Evolutionary conservation across 805 yeast species (phyloP).

Genomic region (Candida ponderosae): DNA sequence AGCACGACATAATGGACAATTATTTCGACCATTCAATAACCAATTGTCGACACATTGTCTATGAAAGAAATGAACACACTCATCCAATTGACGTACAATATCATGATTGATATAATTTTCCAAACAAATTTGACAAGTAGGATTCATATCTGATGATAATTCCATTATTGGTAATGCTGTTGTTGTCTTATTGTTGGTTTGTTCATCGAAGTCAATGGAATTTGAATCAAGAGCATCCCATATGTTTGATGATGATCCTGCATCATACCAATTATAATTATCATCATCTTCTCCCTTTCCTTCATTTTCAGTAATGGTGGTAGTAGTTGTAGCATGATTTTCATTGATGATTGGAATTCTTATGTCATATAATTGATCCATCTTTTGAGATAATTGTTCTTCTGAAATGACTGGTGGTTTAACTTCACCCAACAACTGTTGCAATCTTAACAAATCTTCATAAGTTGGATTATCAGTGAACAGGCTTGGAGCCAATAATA

Average conservation of each 20-base stretch:
- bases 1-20: constrained; percentile 51
- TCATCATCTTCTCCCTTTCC: too few relatives aligned
- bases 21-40: constrained; percentile 43
- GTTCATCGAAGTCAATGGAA: too few relatives aligned
- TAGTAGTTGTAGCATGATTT: too few relatives aligned
- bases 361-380: constrained; percentile 17
- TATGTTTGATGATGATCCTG: too few relatives aligned
- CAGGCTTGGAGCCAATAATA: constrained; percentile 38
- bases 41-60: constrained; percentile 50
- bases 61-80: constrained; percentile 48
- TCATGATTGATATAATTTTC: constrained; percentile 40
- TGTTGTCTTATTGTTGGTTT: neutral
- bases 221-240: too few relatives aligned
- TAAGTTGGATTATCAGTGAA: constrained; percentile 42
- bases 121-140: constrained; percentile 43
- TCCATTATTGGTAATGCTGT: too few relatives aligned
- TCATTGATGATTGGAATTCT: neutral
- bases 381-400: constrained; percentile 33
- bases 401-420: constrained; percentile 35
- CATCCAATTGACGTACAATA: constrained; percentile 32
- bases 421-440: constrained; percentile 38
- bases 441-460: constrained; percentile 40
- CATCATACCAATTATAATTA: too few relatives aligned
- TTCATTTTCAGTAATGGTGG: too few relatives aligned
- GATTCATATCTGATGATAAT: constrained; percentile 10